A percentile compares a stretch with the other conserved stretches of the same genome.
Evolutionary conservation across 2,329 filamentous ascomycete genomes (phyloP).

Genomic region (Penicillium sp.): DNA sequence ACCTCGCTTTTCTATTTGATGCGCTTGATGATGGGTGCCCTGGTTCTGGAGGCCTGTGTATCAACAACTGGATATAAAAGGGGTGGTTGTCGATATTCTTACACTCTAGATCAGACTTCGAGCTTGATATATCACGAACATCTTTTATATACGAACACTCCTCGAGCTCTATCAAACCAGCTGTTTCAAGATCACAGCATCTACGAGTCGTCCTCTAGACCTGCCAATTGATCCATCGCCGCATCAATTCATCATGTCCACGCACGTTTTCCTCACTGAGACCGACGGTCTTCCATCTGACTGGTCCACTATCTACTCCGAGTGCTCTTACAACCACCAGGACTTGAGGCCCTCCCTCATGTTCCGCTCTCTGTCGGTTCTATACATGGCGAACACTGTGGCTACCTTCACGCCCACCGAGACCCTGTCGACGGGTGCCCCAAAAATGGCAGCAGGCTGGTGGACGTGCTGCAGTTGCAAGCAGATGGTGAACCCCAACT

Average conservation of each 20-base stretch:
- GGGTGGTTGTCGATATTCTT: background rate
- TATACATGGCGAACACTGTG: background rate
- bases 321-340: too few species aligned
- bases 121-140: background rate
- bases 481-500: slow-evolving; percentile 19
- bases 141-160: background rate
- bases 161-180: background rate
- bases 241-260: too few species aligned
- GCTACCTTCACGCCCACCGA: background rate
- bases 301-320: too few species aligned
- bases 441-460: slow-evolving; percentile 13
- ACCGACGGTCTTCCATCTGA: too few species aligned
- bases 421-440: background rate
- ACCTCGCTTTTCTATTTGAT: background rate
- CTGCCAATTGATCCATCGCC: too few species aligned
- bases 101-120: background rate
- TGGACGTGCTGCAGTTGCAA: slow-evolving; percentile 29
- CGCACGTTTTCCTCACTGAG: too few species aligned
- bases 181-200: background rate
- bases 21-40: background rate
- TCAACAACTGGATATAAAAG: background rate
- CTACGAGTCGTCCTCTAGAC: too few species aligned
- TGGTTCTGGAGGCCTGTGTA: background rate
- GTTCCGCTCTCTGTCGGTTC: background rate
- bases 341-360: background rate